Evolutionary conservation across 495 filamentous ascomycete species (phyloP), one percentile per base, ranked within the genome.

Genomic region (Aspergillus funiculosus): DNA sequence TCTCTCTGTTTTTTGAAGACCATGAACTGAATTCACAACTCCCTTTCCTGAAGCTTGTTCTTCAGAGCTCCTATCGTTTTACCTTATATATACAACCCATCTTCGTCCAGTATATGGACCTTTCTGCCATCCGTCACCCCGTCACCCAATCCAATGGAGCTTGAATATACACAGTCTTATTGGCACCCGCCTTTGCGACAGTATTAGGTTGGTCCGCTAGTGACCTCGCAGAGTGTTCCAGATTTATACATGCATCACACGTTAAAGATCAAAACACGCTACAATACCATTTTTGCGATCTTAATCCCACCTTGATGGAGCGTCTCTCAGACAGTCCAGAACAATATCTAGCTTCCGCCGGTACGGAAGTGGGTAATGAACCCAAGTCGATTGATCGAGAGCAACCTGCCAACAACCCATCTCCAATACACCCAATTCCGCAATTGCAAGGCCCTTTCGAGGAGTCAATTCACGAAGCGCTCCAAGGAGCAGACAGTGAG

Each of bases 361-460:
- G 13, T 13, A 25, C 42, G 15, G 43, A 27, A 34, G 21, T 26
- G 35, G 42, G 39, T n/a, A 29, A 25, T 25, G 40, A 41, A 24
- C 20, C 37, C 28, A 32, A 8, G n/a, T 29, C 31, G 5, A 7
- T 4, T n/a, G 19, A 20, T 10, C 20, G 40, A 11, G 20, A 30
- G 19, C 34, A 32, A 14, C 9, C 18, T 20, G 8, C 18, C 14
- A 9, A 5, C 30, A 43, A 13, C 21, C 42, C 69, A 15, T 71
- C 72, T 9, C 85, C 86, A 6, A 60, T 71, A 13, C 88, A 94
- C 64, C 92, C 92, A 2, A 85, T 98, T 43, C 64, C 81, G 11
- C 78, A 79, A 39, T 85, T 98, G 75, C 92, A 96, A 58, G 86
- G 79, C 37, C 87, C 92, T 36, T 96, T 97, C 58, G 85, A 91